Base-by-base conservation (phyloP, 495 filamentous ascomycete species). In the Physcia stellaris region DNA sequence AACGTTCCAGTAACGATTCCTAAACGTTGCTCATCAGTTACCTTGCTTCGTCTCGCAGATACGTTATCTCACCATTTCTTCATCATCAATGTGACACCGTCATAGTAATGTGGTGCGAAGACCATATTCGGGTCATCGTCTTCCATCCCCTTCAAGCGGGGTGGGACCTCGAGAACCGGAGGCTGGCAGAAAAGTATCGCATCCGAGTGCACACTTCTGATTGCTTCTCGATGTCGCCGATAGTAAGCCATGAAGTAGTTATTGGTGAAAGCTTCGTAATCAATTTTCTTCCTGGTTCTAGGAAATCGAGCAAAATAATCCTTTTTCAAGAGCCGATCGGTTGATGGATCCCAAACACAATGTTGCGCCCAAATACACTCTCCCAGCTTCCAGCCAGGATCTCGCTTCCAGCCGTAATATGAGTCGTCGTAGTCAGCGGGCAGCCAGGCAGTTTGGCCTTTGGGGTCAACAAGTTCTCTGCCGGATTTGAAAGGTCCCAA, bases 301-400 rank as follows among this genome's bases (percentile, higher is more conserved):
- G 86, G 83, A 32, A 79, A 68, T 45, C 79, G 83, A 5, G 73
- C 67, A 49, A 98, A 98, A 57, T 96, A 96, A 50, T 92, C 79
- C 52, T 86, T 90, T 43, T 71, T 74, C 22, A 92, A 57, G 2
- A 98, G 61, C 11, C 70, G 73, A 53, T 94, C 85, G 5, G 67
- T 78, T 0, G 67, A 64, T 6, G 82, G 80, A 52, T 96, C 86
- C 90, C 90, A 98, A 0, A 96, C 75, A 4, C 86, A 87, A 59
- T 96, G 86, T 46, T 96, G 90, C 10, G 92, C 90, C 90, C 90
- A 98, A 21, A 96, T 46, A 53, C 90, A 95, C 57, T 92, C 77
- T 12, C 88, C 92, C 7, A 98, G 59, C 49, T 79, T 90, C 90
- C 90, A 98, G 6, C 63, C 75, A 10, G 81, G 71, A 51, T 90